These are phyloP conservation scores for Cadophora luteo-olivacea DNA, from an alignment of 2,329 filamentous ascomycete genomes.

Conservation along the genomic window DNA sequence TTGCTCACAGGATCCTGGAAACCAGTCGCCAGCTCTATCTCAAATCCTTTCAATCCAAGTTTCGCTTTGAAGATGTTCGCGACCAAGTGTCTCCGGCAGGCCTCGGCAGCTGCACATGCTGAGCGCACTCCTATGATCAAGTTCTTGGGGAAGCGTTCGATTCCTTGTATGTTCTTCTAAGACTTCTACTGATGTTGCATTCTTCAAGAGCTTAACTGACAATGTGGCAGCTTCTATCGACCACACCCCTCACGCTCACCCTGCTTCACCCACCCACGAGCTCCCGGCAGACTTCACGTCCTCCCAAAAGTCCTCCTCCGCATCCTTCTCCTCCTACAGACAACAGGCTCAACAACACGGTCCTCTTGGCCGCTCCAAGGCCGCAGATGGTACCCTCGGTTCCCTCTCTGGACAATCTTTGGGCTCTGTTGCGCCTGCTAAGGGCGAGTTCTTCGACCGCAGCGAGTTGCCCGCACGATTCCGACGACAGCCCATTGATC, in stretches of 20 bases:
- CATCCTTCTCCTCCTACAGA: constrained; percentile 64
- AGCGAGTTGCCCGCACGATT: constrained; percentile 87
- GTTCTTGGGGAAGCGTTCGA: constrained; percentile 49
- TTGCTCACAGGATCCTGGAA: constrained; percentile 15
- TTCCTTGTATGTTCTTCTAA: constrained; percentile 45
- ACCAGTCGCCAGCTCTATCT: constrained; percentile 9
- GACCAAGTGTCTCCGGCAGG: constrained; percentile 47
- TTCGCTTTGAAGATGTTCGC: constrained; percentile 45
- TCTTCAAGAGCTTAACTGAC: constrained; percentile 28
- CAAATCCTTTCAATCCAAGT: not conserved
- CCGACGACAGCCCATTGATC: constrained; percentile 73
- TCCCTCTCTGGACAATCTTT: constrained; percentile 65
- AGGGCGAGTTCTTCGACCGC: constrained; percentile 86
- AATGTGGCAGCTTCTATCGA: constrained; percentile 55
- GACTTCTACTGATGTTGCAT: not conserved
- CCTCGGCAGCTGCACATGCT: constrained; percentile 41
- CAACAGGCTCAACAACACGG: constrained; percentile 65
- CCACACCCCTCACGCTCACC: constrained; percentile 63
- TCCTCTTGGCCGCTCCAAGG: constrained; percentile 51
- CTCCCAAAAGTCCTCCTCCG: constrained; percentile 36
- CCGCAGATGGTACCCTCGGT: constrained; percentile 37
- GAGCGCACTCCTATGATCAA: constrained; percentile 50
- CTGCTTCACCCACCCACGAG: constrained; percentile 57
- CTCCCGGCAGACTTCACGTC: constrained; percentile 64
- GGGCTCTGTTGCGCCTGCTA: constrained; percentile 72